Evolutionary conservation across 441 rosid genomes (phyloP), one percentile per base, ranked within the genome.

Genomic region (Mallotus repandus): DNA sequence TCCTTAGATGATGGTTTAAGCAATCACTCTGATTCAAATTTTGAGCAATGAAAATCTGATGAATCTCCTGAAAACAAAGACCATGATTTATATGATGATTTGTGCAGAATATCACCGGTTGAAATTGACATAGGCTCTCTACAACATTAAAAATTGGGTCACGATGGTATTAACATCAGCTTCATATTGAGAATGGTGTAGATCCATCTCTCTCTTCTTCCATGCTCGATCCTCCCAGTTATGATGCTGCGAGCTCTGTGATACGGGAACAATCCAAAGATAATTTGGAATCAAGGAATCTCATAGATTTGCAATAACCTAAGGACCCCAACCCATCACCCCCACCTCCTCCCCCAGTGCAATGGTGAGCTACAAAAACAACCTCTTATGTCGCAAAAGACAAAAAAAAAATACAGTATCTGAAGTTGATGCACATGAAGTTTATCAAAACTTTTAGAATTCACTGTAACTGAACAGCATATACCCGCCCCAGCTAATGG

Each of bases 41-140:
- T 95, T 58, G 98, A 95, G 82, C 87, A 84, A 80, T 95, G 99
- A 98, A 98, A 84, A 79, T 85, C 86, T 46, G 83, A 83, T 75
- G 86, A 79, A 57, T 83, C 88, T 53, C 84, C 85, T 68, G 86
- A 77, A 75, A 80, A 77, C 77, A 82, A 81, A 67, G 83, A 89
- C 73, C 84, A 65, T 16, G 90, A 81, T 74, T 66, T 78, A 54
- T 80, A 74, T 72, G 88, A 85, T 81, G 82, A 87, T 68, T 78
- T 84, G 58, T 45, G 85, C 70, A 75, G 82, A 81, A 77, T 78
- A 58, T 69, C 89, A 18, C 68, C 81, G 2, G 13, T 70, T 66
- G 89, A 81, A 72, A 73, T 83, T 76, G 68, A 83, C 62, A 81
- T 88, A 69, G 72, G 81, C 70, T 78, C 83, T 74, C 57, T 77